Evolutionary conservation across 495 filamentous ascomycete species (phyloP), one percentile per base, ranked within the genome.

Genomic region (Halenospora varia): DNA sequence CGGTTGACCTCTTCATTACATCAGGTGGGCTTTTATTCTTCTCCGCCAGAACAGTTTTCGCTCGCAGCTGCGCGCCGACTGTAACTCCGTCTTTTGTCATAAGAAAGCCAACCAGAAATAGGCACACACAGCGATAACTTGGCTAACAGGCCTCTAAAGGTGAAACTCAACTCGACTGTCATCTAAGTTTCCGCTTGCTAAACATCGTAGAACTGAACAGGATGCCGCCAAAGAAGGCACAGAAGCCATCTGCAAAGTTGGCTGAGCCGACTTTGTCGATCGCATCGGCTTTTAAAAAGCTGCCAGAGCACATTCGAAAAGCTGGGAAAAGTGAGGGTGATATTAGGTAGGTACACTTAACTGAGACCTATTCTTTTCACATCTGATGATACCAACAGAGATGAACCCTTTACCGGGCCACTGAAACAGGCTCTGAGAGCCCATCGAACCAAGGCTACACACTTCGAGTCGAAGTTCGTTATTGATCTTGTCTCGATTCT

Each of bases 311-410:
- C 1, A 15, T 55, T 22, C 20, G 11, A 11, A 20, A 47, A 19
- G 53, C 53, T 1, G 29, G 39, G 53, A 29, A 2, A 6, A 44
- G 13, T 18, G 18, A 40, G 0, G 54, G 46, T 40, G 54, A 57
- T 10, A 57, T 57, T 25, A 41, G 50, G 54, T 57, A 25, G 41
- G 42, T 54, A 8, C 44, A 39, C 10, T 10, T 40, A 40, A 8
- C 15, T 15, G 8, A 6, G 11, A 1, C 46, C 10, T 10, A 24
- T 2, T 10, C 25, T 10, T 1, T 13, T 42, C 15, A 40, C 10
- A n/a, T 35, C 41, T 53, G 29, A 55, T 35, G 13, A 3, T 9
- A 42, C 17, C 23, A 44, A 3, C 11, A 41, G 11, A 9, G 29
- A 35, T 35, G 29, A 35, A 35, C 29, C 29, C 4, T 20, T 48